A percentile compares a stretch with the other conserved stretches of the same genome.
Evolutionary conservation across 805 yeast genomes (phyloP).

Genomic region (Candida oleophila): DNA sequence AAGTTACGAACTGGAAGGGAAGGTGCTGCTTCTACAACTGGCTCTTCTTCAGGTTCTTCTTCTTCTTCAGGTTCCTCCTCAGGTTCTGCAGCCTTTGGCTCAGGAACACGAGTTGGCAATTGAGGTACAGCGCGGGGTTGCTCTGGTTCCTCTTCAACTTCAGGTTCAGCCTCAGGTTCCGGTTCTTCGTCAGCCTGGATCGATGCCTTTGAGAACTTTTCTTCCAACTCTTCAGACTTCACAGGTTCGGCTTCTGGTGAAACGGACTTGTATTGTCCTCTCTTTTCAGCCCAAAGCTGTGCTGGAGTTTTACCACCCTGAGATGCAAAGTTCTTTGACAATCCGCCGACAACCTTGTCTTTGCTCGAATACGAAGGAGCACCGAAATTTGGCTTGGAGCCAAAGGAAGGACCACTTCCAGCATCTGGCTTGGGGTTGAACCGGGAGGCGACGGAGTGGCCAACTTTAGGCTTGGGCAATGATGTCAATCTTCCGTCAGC

Average conservation of each 20-base stretch:
- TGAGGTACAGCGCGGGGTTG: constrained; percentile 17
- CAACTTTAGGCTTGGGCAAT: constrained; percentile 62
- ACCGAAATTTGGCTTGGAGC: constrained; percentile 38
- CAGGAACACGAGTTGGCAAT: constrained; percentile 16
- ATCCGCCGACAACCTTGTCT: constrained; percentile 55
- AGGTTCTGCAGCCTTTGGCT: constrained; percentile 6
- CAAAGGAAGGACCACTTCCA: constrained; percentile 26
- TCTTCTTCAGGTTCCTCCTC: constrained; percentile 11
- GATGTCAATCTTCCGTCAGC: constrained; percentile 55
- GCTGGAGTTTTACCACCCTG: constrained; percentile 89
- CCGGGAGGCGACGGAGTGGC: constrained; percentile 50
- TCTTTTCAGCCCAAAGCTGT: constrained; percentile 91
- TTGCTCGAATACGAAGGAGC: constrained; percentile 27
- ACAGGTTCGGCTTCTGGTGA: constrained; percentile 17
- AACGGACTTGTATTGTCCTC: constrained; percentile 60
- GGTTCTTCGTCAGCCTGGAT: constrained; percentile 10
- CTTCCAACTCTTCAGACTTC: constrained; percentile 10
- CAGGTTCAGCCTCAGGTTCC: constrained; percentile 14
- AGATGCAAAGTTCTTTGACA: constrained; percentile 60
- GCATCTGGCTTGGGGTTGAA: constrained; percentile 37
- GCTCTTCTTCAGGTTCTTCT: constrained; percentile 6
- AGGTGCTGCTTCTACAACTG: constrained; percentile 18
- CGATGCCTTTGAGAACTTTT: constrained; percentile 12
- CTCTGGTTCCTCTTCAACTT: constrained; percentile 9
- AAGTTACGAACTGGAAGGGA: constrained; percentile 9